Evolutionary conservation across 2,329 filamentous ascomycete species (phyloP).

Genomic region (Nannizziopsis barbatae): DNA sequence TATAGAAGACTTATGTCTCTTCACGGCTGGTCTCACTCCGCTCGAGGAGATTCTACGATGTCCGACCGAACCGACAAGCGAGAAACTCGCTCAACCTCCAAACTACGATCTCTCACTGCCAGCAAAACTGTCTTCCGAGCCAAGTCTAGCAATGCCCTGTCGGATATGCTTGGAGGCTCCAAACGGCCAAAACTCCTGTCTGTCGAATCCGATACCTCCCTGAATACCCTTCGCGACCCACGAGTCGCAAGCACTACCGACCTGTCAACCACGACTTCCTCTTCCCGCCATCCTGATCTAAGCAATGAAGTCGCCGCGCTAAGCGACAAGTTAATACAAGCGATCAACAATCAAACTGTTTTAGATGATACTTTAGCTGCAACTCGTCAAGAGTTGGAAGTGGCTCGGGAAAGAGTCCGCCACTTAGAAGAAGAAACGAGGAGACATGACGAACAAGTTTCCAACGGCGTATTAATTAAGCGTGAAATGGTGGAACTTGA

Average conservation of each 20-base stretch:
- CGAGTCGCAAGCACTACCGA: conserved; percentile 29
- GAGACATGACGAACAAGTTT: conserved; percentile 58
- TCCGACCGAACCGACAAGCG: conserved; percentile 12
- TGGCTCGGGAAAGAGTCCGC: conserved; percentile 54
- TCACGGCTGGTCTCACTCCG: conserved; percentile 13
- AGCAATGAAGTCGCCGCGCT: conserved; percentile 73
- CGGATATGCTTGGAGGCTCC: conserved; percentile 25
- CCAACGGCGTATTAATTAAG: conserved; percentile 63
- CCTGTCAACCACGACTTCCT: conserved; percentile 27
- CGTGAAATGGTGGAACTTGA: conserved; percentile 65
- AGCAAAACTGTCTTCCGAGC: conserved; percentile 33
- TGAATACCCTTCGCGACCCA: conserved; percentile 39
- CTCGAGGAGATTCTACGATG: conserved; percentile 7
- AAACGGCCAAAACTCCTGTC: conserved; percentile 18
- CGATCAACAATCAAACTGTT: conserved; percentile 89
- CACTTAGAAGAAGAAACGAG: conserved; percentile 58
- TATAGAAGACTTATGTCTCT: conserved; percentile 14
- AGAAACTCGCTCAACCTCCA: conserved; percentile 21
- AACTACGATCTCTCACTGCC: conserved; percentile 20
- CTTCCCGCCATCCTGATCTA: conserved; percentile 45
- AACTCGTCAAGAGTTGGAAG: conserved; percentile 71
- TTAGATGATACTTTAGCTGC: conserved; percentile 79
- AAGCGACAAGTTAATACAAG: conserved; percentile 91
- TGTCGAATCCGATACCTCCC: conserved; percentile 26
- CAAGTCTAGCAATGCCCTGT: conserved; percentile 35